Base-by-base conservation (phyloP, 208 protist species). In the Trypanosoma brucei region DNA sequence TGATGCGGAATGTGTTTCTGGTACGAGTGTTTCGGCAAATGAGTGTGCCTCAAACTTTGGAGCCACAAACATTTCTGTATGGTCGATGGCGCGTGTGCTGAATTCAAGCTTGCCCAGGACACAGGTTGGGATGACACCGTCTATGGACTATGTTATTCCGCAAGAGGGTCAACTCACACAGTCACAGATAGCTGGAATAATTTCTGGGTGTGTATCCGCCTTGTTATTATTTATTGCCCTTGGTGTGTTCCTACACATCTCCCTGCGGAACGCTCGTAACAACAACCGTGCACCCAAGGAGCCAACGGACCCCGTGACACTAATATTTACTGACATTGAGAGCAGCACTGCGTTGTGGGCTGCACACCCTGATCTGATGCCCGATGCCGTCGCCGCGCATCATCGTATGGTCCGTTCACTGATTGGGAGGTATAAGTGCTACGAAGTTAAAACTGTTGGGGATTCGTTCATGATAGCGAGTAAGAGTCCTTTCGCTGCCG, bases 391-490 rank as follows among this genome's bases (percentile, higher is more conserved):
- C 11, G 69, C 79, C 22, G 54, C 71, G 50, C 81, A 92, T 72
- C 75, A 92, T 76, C 62, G 63, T 9, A 22, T 86, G 34, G 85
- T 92, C 50, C 79, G 85, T 34, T 31, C 57, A 44, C 54, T 76
- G 30, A 85, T 87, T 45, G 49, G 14, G 33, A 76, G 68, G 76
- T 75, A 83, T 72, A 69, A 71, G 58, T 82, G 79, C 68, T 92
- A 92, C 65, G 82, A 89, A 67, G 84, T 92, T 55, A 92, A 92
- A 72, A 92, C 80, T 58, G 77, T 89, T 44, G 84, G 84, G 37
- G 84, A 92, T 74, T 76, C 84, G 53, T 89, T 92, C 76, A 92
- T 92, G 81, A 84, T 89, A 31, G 76, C 83, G 22, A 85, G 76
- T 76, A 76, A 75, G 59, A 64, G 63, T 60, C 63, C 81, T 11